These are phyloP conservation scores for Dovyalis caffra DNA, from an alignment of 345 rosid genomes.

Conservation along the genomic window DNA sequence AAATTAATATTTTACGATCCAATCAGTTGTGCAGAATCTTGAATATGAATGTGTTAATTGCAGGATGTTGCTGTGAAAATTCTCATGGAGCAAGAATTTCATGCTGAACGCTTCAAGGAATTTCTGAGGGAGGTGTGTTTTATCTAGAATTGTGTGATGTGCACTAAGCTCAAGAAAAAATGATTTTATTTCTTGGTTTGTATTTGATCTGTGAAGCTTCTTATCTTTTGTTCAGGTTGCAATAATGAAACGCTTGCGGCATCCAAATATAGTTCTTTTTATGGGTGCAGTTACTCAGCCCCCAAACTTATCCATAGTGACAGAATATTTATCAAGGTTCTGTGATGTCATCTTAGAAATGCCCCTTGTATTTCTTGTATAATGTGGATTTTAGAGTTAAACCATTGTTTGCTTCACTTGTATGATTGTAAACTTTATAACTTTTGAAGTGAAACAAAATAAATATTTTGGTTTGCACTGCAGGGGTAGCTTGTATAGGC, in stretches of 20 bases:
- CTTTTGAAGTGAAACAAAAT: constrained; percentile 16
- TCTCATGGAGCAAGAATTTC: constrained; percentile 99
- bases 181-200: constrained; percentile 18
- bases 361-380: background rate
- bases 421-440: background rate
- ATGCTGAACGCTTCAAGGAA: constrained; percentile 80
- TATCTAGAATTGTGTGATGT: constrained; percentile 6
- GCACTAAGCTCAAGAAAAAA: background rate
- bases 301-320: constrained; percentile 94
- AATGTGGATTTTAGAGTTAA: background rate
- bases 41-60: constrained; percentile 16
- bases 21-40: background rate
- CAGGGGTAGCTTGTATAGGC: constrained; percentile 98
- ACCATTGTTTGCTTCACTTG: background rate
- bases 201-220: background rate
- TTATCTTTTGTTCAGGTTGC: constrained; percentile 57
- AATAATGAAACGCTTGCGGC: constrained; percentile 95
- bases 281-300: constrained; percentile 99
- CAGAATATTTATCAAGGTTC: constrained; percentile 97
- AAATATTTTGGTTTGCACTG: constrained; percentile 28
- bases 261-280: constrained; percentile 98
- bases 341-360: background rate
- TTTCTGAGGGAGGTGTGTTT: constrained; percentile 87
- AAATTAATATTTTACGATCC: background rate
- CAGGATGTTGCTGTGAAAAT: constrained; percentile 99